Evolutionary conservation across 495 filamentous ascomycete species (phyloP), one percentile per base, ranked within the genome.

Genomic region (Parathielavia hyrcaniae): DNA sequence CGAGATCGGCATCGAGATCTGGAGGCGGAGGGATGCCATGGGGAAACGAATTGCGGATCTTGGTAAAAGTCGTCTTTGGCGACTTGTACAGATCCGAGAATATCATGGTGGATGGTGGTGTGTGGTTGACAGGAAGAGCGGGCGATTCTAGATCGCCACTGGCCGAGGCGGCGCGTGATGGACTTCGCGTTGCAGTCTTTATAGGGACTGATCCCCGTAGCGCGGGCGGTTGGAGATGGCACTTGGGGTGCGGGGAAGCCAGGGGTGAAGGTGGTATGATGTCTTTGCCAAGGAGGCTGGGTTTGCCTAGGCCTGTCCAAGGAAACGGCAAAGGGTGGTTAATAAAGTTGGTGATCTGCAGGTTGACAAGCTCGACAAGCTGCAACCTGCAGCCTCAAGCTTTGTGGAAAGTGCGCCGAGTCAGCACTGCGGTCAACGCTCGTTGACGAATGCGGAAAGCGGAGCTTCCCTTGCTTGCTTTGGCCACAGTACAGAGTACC

Each of bases 1-100:
- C 61, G 7, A 83, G 73, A 62, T 83, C 80, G 32, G 76, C 75
- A 50, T 81, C 77, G 61, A 79, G 71, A 46, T 80, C 72, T 41
- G 66, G 35, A 3, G 61, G 57, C 23, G 53, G 55, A 41, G 63
- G 47, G 39, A 46, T 34, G 39, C 62, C 54, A 17, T 70, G 62
- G 12, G 69, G 61, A 49, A 69, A 64, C 12, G 73, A 68, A 53
- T 67, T 65, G 30, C 73, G 69, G 54, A 77, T 59, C 59, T 73
- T 75, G 49, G 64, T 72, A 32, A 78, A 67, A 19, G 69, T 65
- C 52, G 69, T 68, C 64, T 61, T 62, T 9, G 70, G 70, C 46
- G 70, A 71, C 59, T 67, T 70, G 57, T 71, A 71, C 19, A 72
- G 60, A 53, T 72, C 70, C 7, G 70, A 69, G 62, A 72, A 72